Evolutionary conservation across 2,329 filamentous ascomycete species (phyloP).

Genomic region (Geosmithia putterillii): DNA sequence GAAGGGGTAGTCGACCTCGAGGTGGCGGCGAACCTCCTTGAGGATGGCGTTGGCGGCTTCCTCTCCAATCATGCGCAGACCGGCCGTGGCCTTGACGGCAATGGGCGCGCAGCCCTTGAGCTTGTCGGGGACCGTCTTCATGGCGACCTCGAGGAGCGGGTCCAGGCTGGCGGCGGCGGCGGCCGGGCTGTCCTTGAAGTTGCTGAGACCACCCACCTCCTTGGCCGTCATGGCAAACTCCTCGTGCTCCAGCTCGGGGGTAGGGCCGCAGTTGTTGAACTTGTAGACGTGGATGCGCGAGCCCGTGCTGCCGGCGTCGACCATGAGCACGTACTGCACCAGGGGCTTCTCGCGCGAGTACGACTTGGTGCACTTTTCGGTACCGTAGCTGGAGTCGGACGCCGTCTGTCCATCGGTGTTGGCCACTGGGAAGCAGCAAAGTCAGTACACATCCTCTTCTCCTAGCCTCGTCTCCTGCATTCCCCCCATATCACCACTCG

Average conservation of each 20-base stretch:
- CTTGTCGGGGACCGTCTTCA: conserved; percentile 74
- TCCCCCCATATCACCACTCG: background rate
- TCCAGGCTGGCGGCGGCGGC: conserved; percentile 86
- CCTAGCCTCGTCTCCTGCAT: background rate
- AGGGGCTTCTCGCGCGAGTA: conserved; percentile 82
- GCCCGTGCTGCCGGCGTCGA: conserved; percentile 94
- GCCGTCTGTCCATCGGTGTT: conserved; percentile 35
- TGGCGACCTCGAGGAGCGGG: conserved; percentile 71
- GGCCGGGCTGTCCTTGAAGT: conserved; percentile 75
- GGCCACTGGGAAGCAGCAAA: conserved; percentile 7
- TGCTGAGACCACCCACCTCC: conserved; percentile 70
- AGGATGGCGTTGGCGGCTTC: conserved; percentile 77
- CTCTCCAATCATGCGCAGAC: conserved; percentile 72
- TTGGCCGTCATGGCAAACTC: conserved; percentile 90
- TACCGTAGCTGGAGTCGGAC: conserved; percentile 50
- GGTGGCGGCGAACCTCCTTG: conserved; percentile 66
- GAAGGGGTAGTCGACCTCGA: conserved; percentile 89
- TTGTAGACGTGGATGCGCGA: conserved; percentile 97
- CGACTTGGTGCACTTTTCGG: conserved; percentile 69
- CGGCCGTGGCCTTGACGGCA: conserved; percentile 96
- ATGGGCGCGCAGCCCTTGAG: conserved; percentile 87
- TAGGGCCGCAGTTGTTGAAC: conserved; percentile 95
- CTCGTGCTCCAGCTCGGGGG: conserved; percentile 89
- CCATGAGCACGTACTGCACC: conserved; percentile 96
- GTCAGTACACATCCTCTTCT: background rate